Conservation (phyloP, 2,329 filamentous ascomycete species). For the Massarina eburnea region DNA sequence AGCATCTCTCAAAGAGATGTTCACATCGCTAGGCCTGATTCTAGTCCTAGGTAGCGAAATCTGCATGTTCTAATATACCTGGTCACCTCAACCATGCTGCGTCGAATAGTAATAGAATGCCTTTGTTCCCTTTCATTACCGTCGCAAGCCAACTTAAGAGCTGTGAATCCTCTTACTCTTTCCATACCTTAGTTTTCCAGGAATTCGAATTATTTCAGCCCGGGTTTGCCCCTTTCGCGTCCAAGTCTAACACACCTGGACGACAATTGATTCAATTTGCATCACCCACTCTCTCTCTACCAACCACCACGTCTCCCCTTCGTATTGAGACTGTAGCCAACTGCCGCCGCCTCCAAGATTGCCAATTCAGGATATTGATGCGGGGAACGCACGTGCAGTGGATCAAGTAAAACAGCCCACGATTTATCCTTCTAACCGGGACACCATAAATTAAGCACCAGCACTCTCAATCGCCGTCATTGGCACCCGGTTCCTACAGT, state of each 20-base stretch:
- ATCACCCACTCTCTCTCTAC: background rate
- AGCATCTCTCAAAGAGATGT: too few species aligned
- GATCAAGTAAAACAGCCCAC: background rate
- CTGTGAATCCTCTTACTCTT: too few species aligned
- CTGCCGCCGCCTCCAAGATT: slow-evolving; percentile 3
- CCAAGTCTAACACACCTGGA: background rate
- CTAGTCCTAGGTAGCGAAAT: background rate
- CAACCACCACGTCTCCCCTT: background rate
- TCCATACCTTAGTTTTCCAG: too few species aligned
- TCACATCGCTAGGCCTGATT: too few species aligned
- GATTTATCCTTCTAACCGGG: slow-evolving; percentile 15
- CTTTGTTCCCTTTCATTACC: too few species aligned
- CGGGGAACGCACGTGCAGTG: slow-evolving; percentile 7
- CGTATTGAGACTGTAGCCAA: background rate
- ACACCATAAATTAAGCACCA: slow-evolving; percentile 7
- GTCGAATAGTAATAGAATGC: too few species aligned
- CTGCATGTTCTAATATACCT: background rate
- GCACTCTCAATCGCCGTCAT: background rate
- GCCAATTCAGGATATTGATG: slow-evolving; percentile 1
- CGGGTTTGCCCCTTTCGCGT: background rate
- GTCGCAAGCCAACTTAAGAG: too few species aligned
- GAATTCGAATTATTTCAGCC: background rate
- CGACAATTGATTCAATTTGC: background rate
- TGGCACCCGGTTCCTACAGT: background rate
- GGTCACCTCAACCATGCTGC: background rate